Percentiles rank a stretch among this genome's conserved stretches.
phyloP scores from a whole-genome alignment of 2,329 filamentous ascomycete species.

The Verruconis gallopava region DNA sequence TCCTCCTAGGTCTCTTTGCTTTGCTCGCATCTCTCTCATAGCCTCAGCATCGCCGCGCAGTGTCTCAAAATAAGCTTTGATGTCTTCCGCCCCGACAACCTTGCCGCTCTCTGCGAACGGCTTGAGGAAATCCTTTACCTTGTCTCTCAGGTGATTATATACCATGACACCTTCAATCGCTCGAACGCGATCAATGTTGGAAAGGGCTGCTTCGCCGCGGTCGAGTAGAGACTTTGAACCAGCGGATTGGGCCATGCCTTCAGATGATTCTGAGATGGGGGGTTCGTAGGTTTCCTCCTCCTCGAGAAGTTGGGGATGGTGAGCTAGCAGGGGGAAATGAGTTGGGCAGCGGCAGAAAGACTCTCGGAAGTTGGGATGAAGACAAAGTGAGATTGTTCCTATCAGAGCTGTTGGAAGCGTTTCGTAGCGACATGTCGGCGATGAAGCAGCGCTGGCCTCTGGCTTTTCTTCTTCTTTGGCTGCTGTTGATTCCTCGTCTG shows the following conservation, averaged over 20 bases:
- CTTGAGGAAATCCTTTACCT: slow-evolving; percentile 86
- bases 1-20: slow-evolving; percentile 37
- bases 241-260: slow-evolving; percentile 37
- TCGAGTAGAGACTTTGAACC: slow-evolving; percentile 78
- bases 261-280: slow-evolving; percentile 52
- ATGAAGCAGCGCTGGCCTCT: slow-evolving; percentile 23
- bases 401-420: slow-evolving; percentile 39
- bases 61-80: slow-evolving; percentile 93
- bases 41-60: slow-evolving; percentile 74
- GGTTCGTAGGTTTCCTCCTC: slow-evolving; percentile 93
- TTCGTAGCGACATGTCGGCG: slow-evolving; percentile 45
- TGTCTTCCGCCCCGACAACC: slow-evolving; percentile 84
- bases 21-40: slow-evolving; percentile 47
- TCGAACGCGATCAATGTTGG: slow-evolving; percentile 79
- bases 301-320: slow-evolving; percentile 72
- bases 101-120: slow-evolving; percentile 86
- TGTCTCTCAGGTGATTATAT: slow-evolving; percentile 91
- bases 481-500: slow-evolving; percentile 13
- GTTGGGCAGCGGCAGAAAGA: slow-evolving; percentile 67
- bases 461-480: slow-evolving; percentile 26
- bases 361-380: slow-evolving; percentile 65
- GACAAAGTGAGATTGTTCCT: slow-evolving; percentile 63
- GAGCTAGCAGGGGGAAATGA: slow-evolving; percentile 63
- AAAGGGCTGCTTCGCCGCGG: slow-evolving; percentile 81
- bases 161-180: slow-evolving; percentile 96